A percentile compares a stretch with the other conserved stretches of the same genome.
phyloP scores from a whole-genome alignment of 495 filamentous ascomycete species.

The Podospora anserina region DNA sequence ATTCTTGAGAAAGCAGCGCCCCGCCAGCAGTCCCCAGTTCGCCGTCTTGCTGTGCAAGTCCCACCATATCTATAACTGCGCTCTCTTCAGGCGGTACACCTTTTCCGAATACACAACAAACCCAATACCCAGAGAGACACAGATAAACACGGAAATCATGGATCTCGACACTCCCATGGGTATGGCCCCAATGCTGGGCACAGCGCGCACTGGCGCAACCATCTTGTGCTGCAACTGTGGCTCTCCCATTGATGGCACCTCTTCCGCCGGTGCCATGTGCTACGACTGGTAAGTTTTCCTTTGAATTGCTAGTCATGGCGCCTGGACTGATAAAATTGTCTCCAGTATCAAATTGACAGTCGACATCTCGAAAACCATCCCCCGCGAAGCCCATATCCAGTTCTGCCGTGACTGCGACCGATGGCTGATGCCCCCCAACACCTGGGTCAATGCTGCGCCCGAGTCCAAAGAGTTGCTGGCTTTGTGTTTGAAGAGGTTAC shows the following conservation, averaged over 20 bases:
- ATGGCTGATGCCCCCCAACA: conserved; percentile 83
- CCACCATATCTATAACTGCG: conserved; percentile 1
- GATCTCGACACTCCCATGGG: conserved; percentile 64
- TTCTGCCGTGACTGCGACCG: conserved; percentile 88
- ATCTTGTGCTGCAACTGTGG: conserved; percentile 96
- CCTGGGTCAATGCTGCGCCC: conserved; percentile 76
- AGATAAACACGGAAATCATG: conserved; percentile 43
- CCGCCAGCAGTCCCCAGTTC: neutral
- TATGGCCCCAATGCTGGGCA: conserved; percentile 49
- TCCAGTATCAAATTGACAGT: conserved; percentile 72
- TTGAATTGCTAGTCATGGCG: neutral
- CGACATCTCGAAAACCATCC: conserved; percentile 91
- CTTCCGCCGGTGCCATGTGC: conserved; percentile 81
- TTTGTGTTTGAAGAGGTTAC: conserved; percentile 77
- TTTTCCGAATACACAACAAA: neutral
- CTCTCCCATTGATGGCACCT: conserved; percentile 87
- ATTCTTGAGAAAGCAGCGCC: conserved; percentile 15
- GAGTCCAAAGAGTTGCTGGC: conserved; percentile 90
- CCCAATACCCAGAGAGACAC: neutral
- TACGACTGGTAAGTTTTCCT: conserved; percentile 61
- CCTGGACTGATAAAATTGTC: neutral
- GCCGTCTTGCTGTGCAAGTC: neutral
- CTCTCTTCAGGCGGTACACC: neutral
- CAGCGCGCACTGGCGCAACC: conserved; percentile 53
- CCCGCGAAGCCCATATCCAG: conserved; percentile 76